Conservation (phyloP, 1,284 basidiomycete genomes). For the Leccinum subspadiceum region DNA sequence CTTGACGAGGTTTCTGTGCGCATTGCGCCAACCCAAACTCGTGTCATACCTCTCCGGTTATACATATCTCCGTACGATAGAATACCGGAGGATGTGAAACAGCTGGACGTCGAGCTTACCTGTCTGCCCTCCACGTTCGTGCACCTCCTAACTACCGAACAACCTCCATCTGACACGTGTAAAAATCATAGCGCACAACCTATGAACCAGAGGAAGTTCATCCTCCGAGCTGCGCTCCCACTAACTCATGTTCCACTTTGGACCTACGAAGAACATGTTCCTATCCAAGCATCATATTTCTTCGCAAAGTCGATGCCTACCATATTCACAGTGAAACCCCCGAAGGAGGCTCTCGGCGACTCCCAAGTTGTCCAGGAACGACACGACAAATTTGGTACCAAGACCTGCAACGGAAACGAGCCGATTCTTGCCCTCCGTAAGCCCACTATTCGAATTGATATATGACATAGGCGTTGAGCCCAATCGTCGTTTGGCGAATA, state of each 20-base stretch:
- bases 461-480: not conserved
- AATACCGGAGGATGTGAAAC: conserved; percentile 27
- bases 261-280: conserved; percentile 32
- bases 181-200: not conserved
- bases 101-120: conserved; percentile 40
- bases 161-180: not conserved
- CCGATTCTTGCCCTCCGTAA: conserved; percentile 73
- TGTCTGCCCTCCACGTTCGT: conserved; percentile 20
- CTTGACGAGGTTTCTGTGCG: conserved; percentile 32
- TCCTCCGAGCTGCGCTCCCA: conserved; percentile 35
- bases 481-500: conserved; percentile 1
- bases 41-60: conserved; percentile 52
- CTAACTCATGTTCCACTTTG: conserved; percentile 44
- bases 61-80: conserved; percentile 35
- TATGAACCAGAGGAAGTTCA: not conserved
- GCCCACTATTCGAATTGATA: conserved; percentile 24
- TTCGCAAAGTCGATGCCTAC: conserved; percentile 55
- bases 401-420: conserved; percentile 32
- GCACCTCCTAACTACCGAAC: conserved; percentile 4
- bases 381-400: not conserved
- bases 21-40: conserved; percentile 60
- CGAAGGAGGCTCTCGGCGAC: conserved; percentile 31
- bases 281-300: conserved; percentile 59
- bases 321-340: conserved; percentile 56
- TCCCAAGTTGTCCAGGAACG: not conserved